A percentile compares a stretch with the other conserved stretches of the same genome.
These are phyloP conservation scores for Fusarium protoensiforme DNA, from an alignment of 2,329 filamentous ascomycete genomes.

Conservation along the genomic window DNA sequence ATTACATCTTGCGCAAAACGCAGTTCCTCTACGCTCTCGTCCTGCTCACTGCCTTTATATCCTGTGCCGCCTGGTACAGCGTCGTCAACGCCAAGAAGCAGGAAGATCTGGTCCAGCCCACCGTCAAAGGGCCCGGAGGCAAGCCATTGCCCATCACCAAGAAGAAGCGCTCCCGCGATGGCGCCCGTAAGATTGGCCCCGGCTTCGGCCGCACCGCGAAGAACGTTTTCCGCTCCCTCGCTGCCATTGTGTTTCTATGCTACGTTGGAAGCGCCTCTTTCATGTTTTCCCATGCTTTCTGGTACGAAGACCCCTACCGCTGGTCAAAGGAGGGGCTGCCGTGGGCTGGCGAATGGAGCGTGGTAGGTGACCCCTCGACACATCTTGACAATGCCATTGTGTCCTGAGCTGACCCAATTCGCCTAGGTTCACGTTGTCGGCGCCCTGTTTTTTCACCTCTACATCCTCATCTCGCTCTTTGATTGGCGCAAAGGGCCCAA, in stretches of 20 bases:
- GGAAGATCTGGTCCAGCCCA: slow-evolving; percentile 59
- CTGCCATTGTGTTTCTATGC: slow-evolving; percentile 75
- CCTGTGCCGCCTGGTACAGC: slow-evolving; percentile 63
- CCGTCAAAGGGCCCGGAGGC: slow-evolving; percentile 81
- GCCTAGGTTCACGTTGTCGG: slow-evolving; percentile 84
- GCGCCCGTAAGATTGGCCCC: slow-evolving; percentile 56
- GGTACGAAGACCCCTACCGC: slow-evolving; percentile 51
- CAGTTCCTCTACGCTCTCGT: slow-evolving; percentile 64
- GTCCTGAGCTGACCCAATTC: slow-evolving; percentile 34
- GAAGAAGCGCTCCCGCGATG: slow-evolving; percentile 61
- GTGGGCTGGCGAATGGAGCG: slow-evolving; percentile 83
- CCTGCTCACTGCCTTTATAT: slow-evolving; percentile 64
- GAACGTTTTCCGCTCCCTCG: slow-evolving; percentile 79
- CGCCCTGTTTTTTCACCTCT: slow-evolving; percentile 86
- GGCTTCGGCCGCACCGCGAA: slow-evolving; percentile 76
- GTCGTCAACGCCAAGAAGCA: slow-evolving; percentile 62
- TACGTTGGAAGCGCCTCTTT: slow-evolving; percentile 80
- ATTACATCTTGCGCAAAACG: slow-evolving; percentile 57
- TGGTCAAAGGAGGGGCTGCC: slow-evolving; percentile 58
- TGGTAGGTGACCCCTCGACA: slow-evolving; percentile 65
- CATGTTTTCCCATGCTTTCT: slow-evolving; percentile 79
- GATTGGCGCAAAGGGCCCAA: slow-evolving; percentile 87
- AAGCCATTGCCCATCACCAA: slow-evolving; percentile 82
- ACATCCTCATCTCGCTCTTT: slow-evolving; percentile 86
- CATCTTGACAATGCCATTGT: slow-evolving; percentile 3